Evolutionary conservation across 768 basidiomycete species (phyloP), one percentile per base, ranked within the genome.

Genomic region (Chalciporus pseudorubinellus): DNA sequence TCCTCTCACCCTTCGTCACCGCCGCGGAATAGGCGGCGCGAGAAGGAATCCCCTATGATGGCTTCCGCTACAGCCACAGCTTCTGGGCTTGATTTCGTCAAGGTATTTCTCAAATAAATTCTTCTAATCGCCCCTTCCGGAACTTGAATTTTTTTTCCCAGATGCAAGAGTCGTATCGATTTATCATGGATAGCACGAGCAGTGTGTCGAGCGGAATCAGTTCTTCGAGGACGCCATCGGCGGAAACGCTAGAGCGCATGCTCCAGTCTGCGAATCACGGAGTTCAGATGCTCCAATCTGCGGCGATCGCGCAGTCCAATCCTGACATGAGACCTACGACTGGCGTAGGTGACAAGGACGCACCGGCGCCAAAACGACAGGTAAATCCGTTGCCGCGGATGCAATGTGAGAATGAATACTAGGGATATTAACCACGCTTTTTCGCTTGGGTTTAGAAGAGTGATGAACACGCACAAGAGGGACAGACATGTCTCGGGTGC

Each of bases 401-500:
- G 48, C 51, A 57, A 54, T 53, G 50, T 67, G 61, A 31, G 21
- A 26, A 44, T 50, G 71, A 24, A 48, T 43, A 39, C 61, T 28
- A 56, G 67, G 26, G 58, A 65, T 71, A 72, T 62, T 50, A 62
- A 74, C 51, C 48, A 50, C 51, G 28, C 46, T 53, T 57, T 53
- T 39, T 31, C 28, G 48, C 46, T 44, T 59, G 41, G 26, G 39
- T 26, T 31, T 31, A 70, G 70, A 73, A 63, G 54, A 58, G 63
- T 20, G 80, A 80, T 12, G 75, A 72, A 45, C 72, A 72, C 48
- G 70, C 68, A 50, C 72, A 74, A 54, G 85, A 86, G 50, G 80
- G 81, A 14, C 89, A 91, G 66, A 86, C 79, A 21, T 92, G 89
- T 70, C 74, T 89, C 28, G 90, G 89, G 28, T 92, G 89, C 71